phyloP scores from a whole-genome alignment of 306 rosid genomes.

The Cicer chorassanicum region DNA sequence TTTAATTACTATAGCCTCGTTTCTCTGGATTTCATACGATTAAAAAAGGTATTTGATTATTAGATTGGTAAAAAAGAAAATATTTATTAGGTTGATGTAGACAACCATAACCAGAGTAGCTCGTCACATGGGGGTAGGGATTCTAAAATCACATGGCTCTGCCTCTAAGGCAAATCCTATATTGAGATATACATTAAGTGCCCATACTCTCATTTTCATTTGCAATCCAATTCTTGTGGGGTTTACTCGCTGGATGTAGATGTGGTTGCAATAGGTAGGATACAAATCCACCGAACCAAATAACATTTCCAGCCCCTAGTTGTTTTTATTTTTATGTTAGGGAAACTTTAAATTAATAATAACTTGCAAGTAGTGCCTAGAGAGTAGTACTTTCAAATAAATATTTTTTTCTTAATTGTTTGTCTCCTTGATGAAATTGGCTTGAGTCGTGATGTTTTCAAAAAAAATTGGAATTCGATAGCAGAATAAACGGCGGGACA shows the following conservation, averaged over 20 bases:
- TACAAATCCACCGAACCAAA: slow-evolving; percentile 45
- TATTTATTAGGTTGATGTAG: slow-evolving; percentile 43
- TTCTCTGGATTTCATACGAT: too few species aligned
- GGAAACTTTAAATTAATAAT: neutral
- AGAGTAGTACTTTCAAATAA: slow-evolving; percentile 35
- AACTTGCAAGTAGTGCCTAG: slow-evolving; percentile 16
- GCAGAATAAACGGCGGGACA: too few species aligned
- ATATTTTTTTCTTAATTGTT: slow-evolving; percentile 33
- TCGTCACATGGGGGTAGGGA: slow-evolving; percentile 59
- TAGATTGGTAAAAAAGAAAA: too few species aligned
- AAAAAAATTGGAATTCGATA: too few species aligned
- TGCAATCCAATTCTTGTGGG: slow-evolving; percentile 34
- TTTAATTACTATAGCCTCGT: too few species aligned
- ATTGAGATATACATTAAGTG: slow-evolving; percentile 43
- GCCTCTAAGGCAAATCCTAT: slow-evolving; percentile 41
- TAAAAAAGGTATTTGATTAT: too few species aligned
- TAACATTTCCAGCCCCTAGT: slow-evolving; percentile 37
- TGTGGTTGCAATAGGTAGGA: slow-evolving; percentile 47
- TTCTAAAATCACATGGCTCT: slow-evolving; percentile 52
- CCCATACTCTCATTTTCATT: slow-evolving; percentile 42
- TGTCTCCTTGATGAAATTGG: slow-evolving; percentile 28
- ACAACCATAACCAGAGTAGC: slow-evolving; percentile 54
- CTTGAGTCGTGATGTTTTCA: neutral
- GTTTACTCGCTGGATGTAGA: slow-evolving; percentile 30
- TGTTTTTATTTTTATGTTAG: neutral